phyloP scores from a whole-genome alignment of 768 basidiomycete genomes.

The Mycena belliarum region DNA sequence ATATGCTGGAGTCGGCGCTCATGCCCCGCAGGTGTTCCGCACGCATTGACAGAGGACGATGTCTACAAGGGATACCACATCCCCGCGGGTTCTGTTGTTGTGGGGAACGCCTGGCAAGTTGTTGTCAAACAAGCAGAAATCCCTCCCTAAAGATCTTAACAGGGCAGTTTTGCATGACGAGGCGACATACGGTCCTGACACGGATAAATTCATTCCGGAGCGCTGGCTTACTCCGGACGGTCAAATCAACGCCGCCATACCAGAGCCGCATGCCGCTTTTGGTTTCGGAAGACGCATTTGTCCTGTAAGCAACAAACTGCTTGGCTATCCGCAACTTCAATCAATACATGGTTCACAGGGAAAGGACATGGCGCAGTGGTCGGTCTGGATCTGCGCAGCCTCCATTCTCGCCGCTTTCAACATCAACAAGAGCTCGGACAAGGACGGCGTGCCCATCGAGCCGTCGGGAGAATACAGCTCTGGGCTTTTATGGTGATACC shows the following conservation, averaged over 20 bases:
- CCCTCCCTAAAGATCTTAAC: background rate
- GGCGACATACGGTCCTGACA: constrained; percentile 27
- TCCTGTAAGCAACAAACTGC: background rate
- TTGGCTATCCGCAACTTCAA: background rate
- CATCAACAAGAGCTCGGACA: constrained; percentile 28
- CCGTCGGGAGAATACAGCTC: constrained; percentile 25
- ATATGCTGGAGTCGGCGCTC: too few relatives aligned
- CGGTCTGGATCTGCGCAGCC: constrained; percentile 20
- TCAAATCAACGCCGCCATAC: constrained; percentile 1
- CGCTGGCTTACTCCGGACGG: constrained; percentile 25
- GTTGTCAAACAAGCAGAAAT: background rate
- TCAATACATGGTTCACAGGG: background rate
- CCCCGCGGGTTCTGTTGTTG: constrained; percentile 24
- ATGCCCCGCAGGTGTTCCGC: constrained; percentile 14
- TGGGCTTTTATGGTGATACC: constrained; percentile 26
- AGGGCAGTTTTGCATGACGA: constrained; percentile 25
- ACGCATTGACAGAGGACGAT: constrained; percentile 22
- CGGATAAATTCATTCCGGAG: constrained; percentile 21
- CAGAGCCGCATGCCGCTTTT: constrained; percentile 10
- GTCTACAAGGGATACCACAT: constrained; percentile 26
- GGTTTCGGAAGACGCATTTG: constrained; percentile 21
- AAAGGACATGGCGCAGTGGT: constrained; percentile 21
- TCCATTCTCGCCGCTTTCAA: constrained; percentile 21
- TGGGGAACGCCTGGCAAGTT: constrained; percentile 23
- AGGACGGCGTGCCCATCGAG: constrained; percentile 26